Evolutionary conservation across 352 stramenopile genomes (phyloP), one percentile per base, ranked within the genome.

Genomic region (Phytopythium chamaehyphon): DNA sequence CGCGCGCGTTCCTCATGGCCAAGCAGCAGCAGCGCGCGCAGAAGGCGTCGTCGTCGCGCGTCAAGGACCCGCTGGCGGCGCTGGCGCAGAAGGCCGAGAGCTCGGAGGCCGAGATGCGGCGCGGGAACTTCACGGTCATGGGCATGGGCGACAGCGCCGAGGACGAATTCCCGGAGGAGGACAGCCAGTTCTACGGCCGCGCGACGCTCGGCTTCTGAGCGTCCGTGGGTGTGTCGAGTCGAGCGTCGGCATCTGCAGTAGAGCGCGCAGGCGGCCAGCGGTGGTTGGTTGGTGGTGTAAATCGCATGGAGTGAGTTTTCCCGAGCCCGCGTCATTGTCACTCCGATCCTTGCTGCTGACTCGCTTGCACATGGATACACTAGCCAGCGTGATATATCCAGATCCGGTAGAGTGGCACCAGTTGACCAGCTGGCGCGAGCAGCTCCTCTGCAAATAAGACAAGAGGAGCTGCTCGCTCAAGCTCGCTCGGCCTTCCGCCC

Each of bases 151-250:
- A 72, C 23, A 39, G 31, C 36, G 24, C 18, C 40, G 40, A 37
- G 24, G 36, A 47, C 24, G 51, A 64, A 10, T 64, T 73, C 31
- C 64, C 69, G 12, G 74, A 88, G 63, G 77, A 89, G 23, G 82
- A 90, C 57, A 73, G 84, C 48, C 72, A 89, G 61, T 90, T 85
- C 63, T 93, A 93, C 71, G 82, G 82, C 26, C 82, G 82, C 57
- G 82, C 82, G 52, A 93, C 82, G 24, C 59, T 93, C 37, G 82
- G 82, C 28, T 93, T 93, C 57, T 93, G 86, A 61, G 44, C 35
- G 38, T 9, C 22, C 9, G 40, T 16, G 6, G 18, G 18, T 12
- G 2, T 47, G 40, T n/a, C 42, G 8, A 47, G 42, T 23, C 42
- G 22, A 31, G 2, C 5, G 23, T 11, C 10, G 23, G 28, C 36